A percentile compares a stretch with the other conserved stretches of the same genome.
Evolutionary conservation across 352 stramenopile species (phyloP).

Genomic region (Phytophthora hibernalis): DNA sequence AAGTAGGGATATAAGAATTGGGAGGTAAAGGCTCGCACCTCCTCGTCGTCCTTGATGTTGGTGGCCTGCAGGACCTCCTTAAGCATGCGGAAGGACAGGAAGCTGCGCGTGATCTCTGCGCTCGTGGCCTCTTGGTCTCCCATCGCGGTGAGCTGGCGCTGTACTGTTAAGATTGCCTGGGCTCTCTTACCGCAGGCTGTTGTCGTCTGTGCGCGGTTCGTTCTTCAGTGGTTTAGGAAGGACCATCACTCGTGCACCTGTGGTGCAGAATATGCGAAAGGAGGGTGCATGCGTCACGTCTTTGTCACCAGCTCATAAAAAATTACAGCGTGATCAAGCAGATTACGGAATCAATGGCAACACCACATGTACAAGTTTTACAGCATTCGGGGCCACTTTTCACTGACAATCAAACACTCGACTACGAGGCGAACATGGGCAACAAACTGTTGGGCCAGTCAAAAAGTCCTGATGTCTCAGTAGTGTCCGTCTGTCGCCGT

Average conservation of each 20-base stretch:
- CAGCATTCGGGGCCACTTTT: no score
- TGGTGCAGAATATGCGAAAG: conserved; percentile 5
- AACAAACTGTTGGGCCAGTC: not conserved
- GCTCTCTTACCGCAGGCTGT: not conserved
- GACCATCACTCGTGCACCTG: conserved; percentile 34
- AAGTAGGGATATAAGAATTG: not conserved
- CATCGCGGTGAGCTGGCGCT: conserved; percentile 26
- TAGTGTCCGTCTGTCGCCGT: not conserved
- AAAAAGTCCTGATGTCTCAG: conserved; percentile 12
- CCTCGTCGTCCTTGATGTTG: conserved; percentile 82
- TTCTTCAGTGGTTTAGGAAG: conserved; percentile 23
- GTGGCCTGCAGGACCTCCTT: conserved; percentile 79
- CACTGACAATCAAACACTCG: not conserved
- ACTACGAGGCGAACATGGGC: no score
- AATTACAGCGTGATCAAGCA: not conserved
- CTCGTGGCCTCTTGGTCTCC: conserved; percentile 37
- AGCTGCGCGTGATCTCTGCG: conserved; percentile 60
- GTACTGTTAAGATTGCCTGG: conserved; percentile 13
- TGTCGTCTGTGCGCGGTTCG: conserved; percentile 21
- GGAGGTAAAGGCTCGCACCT: conserved; percentile 46
- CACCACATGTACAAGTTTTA: conserved; percentile 1
- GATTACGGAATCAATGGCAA: not conserved
- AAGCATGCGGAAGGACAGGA: conserved; percentile 78
- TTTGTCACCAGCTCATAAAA: conserved; percentile 2
- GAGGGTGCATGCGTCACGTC: not conserved